Conservation (phyloP, 148 eudicot species). For the Drosera capensis region DNA sequence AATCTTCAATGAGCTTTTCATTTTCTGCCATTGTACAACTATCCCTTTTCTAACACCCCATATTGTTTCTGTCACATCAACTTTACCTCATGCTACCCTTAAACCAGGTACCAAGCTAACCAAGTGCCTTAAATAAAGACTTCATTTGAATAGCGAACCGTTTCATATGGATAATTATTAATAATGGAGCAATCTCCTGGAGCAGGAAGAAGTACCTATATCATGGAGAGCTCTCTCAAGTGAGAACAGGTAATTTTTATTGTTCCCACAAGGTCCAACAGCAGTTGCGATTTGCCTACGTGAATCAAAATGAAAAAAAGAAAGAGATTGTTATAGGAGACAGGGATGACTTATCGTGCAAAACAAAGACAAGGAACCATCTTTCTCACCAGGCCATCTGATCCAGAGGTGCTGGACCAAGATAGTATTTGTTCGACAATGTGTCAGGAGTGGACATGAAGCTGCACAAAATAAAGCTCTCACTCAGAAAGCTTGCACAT, state of each 20-base stretch:
- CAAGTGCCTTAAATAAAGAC: no score
- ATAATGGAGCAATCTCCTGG: neutral
- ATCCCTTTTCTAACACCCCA: no score
- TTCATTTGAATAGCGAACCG: no score
- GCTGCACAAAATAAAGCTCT: conserved; percentile 27
- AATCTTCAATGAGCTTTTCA: no score
- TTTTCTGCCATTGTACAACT: no score
- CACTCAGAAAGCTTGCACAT: no score
- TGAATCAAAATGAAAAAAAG: no score
- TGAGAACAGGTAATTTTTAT: conserved; percentile 69
- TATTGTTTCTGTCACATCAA: no score
- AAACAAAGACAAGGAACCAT: neutral
- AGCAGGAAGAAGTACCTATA: conserved; percentile 33
- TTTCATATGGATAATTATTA: no score
- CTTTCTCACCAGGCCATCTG: conserved; percentile 67
- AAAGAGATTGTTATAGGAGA: no score
- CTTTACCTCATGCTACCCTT: no score
- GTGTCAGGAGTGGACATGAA: conserved; percentile 92
- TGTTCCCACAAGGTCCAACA: conserved; percentile 87
- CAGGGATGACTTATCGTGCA: neutral
- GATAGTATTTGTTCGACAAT: conserved; percentile 66
- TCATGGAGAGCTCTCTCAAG: conserved; percentile 78
- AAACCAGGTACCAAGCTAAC: no score
- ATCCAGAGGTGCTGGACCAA: conserved; percentile 85
- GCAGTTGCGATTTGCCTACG: conserved; percentile 93